Conservation (phyloP, 768 basidiomycete species). For the Leccinum longicurvipes region DNA sequence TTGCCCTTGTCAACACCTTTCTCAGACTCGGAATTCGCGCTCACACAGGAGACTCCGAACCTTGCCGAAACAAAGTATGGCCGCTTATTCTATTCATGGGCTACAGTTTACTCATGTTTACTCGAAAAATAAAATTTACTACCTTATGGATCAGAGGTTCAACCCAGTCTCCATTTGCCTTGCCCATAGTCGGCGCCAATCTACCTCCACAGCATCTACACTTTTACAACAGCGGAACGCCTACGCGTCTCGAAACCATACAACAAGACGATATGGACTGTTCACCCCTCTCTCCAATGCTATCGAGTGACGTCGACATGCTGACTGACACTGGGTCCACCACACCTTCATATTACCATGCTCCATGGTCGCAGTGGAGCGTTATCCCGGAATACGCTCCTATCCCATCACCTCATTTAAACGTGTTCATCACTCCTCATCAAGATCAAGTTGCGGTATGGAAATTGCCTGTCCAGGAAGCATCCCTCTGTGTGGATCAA, state of each 20-base stretch:
- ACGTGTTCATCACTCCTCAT: not conserved
- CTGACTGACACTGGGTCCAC: slow-evolving; percentile 2
- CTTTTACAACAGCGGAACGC: not conserved
- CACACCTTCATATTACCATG: not conserved
- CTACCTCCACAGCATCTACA: not conserved
- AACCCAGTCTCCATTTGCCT: not conserved
- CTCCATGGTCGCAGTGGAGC: slow-evolving; percentile 2
- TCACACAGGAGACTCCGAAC: not conserved
- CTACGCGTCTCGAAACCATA: not conserved
- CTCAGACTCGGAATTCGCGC: not conserved
- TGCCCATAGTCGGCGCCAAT: not conserved
- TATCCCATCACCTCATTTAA: not conserved
- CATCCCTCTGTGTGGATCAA: not conserved
- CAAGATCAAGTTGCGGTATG: not conserved
- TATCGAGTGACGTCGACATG: slow-evolving; percentile 13
- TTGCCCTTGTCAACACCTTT: not conserved
- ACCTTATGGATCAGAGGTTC: not conserved
- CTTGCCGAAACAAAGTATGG: not conserved
- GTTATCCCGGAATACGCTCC: not conserved
- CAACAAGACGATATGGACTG: slow-evolving; percentile 13
- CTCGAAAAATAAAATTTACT: not conserved
- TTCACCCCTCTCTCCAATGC: slow-evolving; percentile 2
- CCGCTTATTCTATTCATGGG: not conserved
- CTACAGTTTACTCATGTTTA: not conserved
- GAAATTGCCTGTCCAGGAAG: slow-evolving; percentile 1